Evolutionary conservation across 768 basidiomycete species (phyloP).

Genomic region (Lactarius quietus): DNA sequence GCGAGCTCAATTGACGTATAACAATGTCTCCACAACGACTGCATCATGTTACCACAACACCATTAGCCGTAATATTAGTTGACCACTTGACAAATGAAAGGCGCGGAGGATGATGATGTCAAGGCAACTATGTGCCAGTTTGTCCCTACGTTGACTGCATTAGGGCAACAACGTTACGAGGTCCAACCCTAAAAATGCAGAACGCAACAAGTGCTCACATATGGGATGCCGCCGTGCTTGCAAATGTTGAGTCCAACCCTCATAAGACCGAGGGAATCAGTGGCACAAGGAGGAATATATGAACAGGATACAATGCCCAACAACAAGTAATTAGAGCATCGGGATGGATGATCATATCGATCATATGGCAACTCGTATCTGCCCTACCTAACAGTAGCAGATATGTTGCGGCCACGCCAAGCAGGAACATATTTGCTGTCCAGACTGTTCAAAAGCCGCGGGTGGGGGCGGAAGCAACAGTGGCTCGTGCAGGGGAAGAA

Average conservation of each 20-base stretch:
- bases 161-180: neutral
- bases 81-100: neutral
- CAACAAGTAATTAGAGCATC: neutral
- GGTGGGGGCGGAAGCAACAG: neutral
- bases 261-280: neutral
- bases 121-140: neutral
- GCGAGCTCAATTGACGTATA: neutral
- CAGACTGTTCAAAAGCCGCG: neutral
- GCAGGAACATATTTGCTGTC: neutral
- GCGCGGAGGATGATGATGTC: neutral
- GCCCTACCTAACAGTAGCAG: neutral
- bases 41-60: neutral
- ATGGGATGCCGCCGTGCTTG: neutral
- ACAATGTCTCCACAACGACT: neutral
- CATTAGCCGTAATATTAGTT: too few species aligned
- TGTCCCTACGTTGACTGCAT: too few species aligned
- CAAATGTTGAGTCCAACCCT: neutral
- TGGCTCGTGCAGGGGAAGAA: neutral
- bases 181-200: neutral
- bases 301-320: neutral
- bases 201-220: neutral
- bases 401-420: neutral
- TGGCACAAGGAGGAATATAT: neutral
- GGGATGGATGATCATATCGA: neutral
- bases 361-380: neutral